Base-by-base conservation (phyloP, 2,329 filamentous ascomycete species). In the Aspergillus sp. region DNA sequence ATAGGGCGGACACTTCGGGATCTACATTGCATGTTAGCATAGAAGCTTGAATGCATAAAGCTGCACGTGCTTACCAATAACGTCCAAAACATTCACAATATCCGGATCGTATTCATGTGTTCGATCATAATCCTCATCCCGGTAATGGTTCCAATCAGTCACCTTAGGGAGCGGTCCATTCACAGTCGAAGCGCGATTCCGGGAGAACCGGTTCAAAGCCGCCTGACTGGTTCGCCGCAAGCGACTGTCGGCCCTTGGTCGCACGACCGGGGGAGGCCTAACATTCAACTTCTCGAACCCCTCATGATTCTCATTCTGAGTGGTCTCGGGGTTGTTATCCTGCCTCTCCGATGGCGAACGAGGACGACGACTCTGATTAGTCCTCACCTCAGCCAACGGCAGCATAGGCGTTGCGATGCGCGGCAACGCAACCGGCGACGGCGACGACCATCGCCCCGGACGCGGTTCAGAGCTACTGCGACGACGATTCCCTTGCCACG, bases 1-100 rank as follows among this genome's bases (percentile, higher is more conserved):
- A 88, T 3, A 95, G 72, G 0, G 88, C 88, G 32, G 87, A 82
- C 3, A 95, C 83, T 69, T 94, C 87, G 38, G 88, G 88, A 59
- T 94, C 88, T 90, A 54, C 5, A 22, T 35, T 17, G 6, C 30
- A 2, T 32, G 53, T 73, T 48, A 67, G 54, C 50, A 25, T 19
- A 46, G 27, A 25, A n/a, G 10, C 37, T 43, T 22, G 35, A 22
- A n/a, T 23, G 7, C 32, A 20, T 19, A 22, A 22, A 4, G 20
- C 20, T 22, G 22, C 17, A 32, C 17, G 25, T 45, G 66, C 78
- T 51, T 73, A 85, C 83, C 83, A 53, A 88, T 74, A 27, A 85
- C 79, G 67, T 87, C 84, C 44, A 88, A 68, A 13, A 86, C 68
- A 63, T 86, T 82, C 5, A 86, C 83, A 54, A 87, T 73, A 53